Evolutionary conservation across 495 filamentous ascomycete species (phyloP), one percentile per base, ranked within the genome.

Genomic region (Sordaria brevicollis): DNA sequence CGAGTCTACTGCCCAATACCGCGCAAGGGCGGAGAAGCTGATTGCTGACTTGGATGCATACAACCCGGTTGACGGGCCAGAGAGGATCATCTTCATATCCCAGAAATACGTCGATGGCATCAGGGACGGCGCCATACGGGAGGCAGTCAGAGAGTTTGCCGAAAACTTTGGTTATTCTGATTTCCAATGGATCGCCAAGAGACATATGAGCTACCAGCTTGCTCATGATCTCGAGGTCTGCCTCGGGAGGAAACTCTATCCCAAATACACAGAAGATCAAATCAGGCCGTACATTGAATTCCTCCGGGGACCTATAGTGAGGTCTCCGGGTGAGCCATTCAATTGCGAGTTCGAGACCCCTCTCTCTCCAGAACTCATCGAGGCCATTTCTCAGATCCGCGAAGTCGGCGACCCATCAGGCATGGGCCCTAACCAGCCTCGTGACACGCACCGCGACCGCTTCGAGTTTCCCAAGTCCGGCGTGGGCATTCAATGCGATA

Each of bases 401-500:
- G 68, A 70, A 13, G 77, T 85, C 29, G 73, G 79, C 7, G 78
- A 83, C 66, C 83, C 83, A 38, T 78, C 80, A 33, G 76, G 69
- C 38, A 70, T 82, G 65, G 21, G 76, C n/a, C 75, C 84, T 68
- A 87, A 82, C 78, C 74, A 84, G 76, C 79, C 85, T 65, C 77
- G 82, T 73, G 82, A 86, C 70, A 75, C 79, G 36, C 81, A 83
- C 72, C 80, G 74, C 65, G 87, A 89, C 43, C 85, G 84, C 49
- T 82, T 93, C 4, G 90, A 92, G 71, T 92, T 92, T 57, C 89
- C 91, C 7, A 91, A 90, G 70, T 76, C 78, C 6, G 89, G 87
- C 10, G 83, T 89, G 34, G 91, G 91, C 19, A 88, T 93, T 13
- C 90, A 90, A 76, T 93, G 89, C 77, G 92, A 96, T 76, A 92